phyloP scores from a whole-genome alignment of 257 asterid species.

The Ehretia macrophylla region DNA sequence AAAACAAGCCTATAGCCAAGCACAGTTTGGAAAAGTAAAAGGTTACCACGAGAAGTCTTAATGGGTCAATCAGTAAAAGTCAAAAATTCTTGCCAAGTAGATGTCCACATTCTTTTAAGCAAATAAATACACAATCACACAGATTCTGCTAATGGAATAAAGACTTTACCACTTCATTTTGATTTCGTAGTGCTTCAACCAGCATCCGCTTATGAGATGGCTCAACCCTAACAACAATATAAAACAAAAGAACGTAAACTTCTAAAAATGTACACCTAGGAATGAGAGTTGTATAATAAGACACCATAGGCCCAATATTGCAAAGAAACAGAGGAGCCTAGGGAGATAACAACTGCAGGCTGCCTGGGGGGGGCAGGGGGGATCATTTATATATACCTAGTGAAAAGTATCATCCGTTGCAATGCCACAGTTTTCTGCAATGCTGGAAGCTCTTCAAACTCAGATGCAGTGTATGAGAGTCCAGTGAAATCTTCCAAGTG shows the following conservation, averaged over 20 bases:
- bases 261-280: constrained; percentile 6
- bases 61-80: too few species aligned
- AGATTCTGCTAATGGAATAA: constrained; percentile 1
- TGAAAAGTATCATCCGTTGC: constrained; percentile 85
- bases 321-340: not conserved
- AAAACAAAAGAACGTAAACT: constrained; percentile 10
- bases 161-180: constrained; percentile 85
- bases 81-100: too few species aligned
- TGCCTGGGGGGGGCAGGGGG: too few species aligned
- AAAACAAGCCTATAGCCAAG: too few species aligned
- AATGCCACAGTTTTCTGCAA: constrained; percentile 78
- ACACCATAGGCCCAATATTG: constrained; percentile 17
- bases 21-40: too few species aligned
- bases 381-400: constrained; percentile 40
- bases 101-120: too few species aligned
- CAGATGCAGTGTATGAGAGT: constrained; percentile 89
- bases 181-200: constrained; percentile 94
- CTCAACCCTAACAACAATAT: constrained; percentile 67
- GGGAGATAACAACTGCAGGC: too few species aligned
- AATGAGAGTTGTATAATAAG: constrained; percentile 13
- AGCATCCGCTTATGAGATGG: constrained; percentile 99
- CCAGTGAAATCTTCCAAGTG: constrained; percentile 81
- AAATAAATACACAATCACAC: not conserved
- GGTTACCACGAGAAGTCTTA: too few species aligned
- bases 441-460: constrained; percentile 92